These are phyloP conservation scores for Crepidotus variabilis DNA, from an alignment of 768 basidiomycete species.

Conservation along the genomic window DNA sequence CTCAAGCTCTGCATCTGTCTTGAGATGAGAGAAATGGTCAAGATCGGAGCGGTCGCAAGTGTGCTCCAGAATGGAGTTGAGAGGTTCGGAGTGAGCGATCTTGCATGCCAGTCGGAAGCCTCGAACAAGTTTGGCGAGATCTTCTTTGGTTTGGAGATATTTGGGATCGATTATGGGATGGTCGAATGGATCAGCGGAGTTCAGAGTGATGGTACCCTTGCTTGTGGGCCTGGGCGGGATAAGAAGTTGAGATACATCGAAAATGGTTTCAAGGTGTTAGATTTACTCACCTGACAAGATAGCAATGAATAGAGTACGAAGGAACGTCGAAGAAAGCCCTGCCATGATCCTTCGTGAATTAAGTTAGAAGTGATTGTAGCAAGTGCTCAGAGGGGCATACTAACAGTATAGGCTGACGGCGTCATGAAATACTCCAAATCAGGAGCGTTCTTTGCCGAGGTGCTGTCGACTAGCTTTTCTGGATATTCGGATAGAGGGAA, in stretches of 20 bases:
- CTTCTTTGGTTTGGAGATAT: slow-evolving; percentile 39
- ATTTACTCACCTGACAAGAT: slow-evolving; percentile 33
- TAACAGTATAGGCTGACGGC: slow-evolving; percentile 38
- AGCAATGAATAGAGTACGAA: slow-evolving; percentile 38
- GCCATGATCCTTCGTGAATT: slow-evolving; percentile 30
- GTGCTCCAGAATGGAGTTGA: slow-evolving; percentile 34
- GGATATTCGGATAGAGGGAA: slow-evolving; percentile 37
- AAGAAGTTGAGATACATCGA: background rate
- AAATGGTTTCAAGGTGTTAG: background rate
- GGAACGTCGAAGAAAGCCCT: slow-evolving; percentile 27
- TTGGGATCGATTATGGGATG: slow-evolving; percentile 42
- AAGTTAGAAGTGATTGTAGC: background rate
- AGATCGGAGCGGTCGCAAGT: slow-evolving; percentile 28
- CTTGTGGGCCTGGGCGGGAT: slow-evolving; percentile 44
- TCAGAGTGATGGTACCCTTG: slow-evolving; percentile 34
- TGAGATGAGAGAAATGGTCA: slow-evolving; percentile 34
- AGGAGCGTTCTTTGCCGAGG: slow-evolving; percentile 41
- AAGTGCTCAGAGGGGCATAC: background rate
- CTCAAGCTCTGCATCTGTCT: slow-evolving; percentile 38
- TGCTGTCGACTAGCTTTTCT: slow-evolving; percentile 37
- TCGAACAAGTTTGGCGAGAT: slow-evolving; percentile 38
- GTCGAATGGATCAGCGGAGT: slow-evolving; percentile 38
- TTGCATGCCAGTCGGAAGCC: slow-evolving; percentile 37
- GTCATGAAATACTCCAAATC: slow-evolving; percentile 46
- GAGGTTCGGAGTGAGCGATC: slow-evolving; percentile 36